A percentile compares a stretch with the other conserved stretches of the same genome.
phyloP scores from a whole-genome alignment of 106 monocot genomes.

The Platanthera guangdongensis region DNA sequence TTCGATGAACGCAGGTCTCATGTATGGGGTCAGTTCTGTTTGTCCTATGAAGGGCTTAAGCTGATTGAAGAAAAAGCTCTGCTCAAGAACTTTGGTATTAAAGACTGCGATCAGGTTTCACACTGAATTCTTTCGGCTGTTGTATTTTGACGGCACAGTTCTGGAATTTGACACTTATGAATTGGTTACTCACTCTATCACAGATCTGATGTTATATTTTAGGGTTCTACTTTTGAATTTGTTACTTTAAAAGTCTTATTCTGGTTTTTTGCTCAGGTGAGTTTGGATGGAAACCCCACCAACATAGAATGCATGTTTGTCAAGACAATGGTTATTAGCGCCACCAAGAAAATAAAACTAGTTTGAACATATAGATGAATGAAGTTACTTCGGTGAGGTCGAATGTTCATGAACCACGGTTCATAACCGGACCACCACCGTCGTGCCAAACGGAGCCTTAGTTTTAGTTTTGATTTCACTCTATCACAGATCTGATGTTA shows the following conservation, averaged over 20 bases:
- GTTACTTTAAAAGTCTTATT: background rate
- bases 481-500: too few relatives aligned
- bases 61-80: conserved; percentile 35
- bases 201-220: background rate
- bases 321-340: too few relatives aligned
- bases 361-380: too few relatives aligned
- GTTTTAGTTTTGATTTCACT: too few relatives aligned
- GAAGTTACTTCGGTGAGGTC: too few relatives aligned
- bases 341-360: too few relatives aligned
- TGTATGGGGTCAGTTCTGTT: conserved; percentile 78
- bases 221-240: background rate
- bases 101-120: conserved; percentile 63
- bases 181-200: too few relatives aligned
- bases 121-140: background rate
- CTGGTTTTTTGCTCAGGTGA: too few relatives aligned
- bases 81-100: conserved; percentile 36
- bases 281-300: background rate
- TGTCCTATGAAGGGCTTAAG: conserved; percentile 40
- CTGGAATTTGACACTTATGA: background rate
- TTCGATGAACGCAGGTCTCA: conserved; percentile 34
- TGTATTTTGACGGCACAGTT: background rate
- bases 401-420: too few relatives aligned
- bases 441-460: too few relatives aligned
- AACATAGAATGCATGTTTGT: too few relatives aligned
- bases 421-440: too few relatives aligned